These are phyloP conservation scores for Plenodomus lindquistii DNA, from an alignment of 2,329 filamentous ascomycete genomes.

Conservation along the genomic window DNA sequence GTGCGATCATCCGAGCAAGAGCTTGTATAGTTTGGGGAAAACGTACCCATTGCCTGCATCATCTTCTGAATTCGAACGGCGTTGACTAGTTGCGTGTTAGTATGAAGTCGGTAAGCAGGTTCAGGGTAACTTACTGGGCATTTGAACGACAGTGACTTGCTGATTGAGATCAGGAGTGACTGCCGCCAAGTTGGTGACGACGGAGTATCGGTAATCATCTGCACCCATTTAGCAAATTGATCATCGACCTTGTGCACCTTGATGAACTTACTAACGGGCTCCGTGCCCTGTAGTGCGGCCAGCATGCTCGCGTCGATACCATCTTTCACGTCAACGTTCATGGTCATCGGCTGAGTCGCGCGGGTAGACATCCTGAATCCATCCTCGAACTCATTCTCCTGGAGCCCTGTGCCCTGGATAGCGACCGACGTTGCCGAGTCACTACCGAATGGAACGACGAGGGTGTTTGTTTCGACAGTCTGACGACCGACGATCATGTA, in stretches of 20 bases:
- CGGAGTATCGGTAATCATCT: slow-evolving; percentile 44
- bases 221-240: neutral
- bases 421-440: slow-evolving; percentile 30
- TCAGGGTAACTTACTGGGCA: slow-evolving; percentile 35
- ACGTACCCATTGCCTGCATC: slow-evolving; percentile 37
- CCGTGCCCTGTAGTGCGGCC: slow-evolving; percentile 34
- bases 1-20: too few relatives aligned
- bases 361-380: slow-evolving; percentile 44
- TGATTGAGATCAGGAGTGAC: slow-evolving; percentile 41
- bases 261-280: slow-evolving; percentile 32
- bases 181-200: slow-evolving; percentile 38
- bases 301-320: slow-evolving; percentile 41
- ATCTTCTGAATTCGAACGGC: slow-evolving; percentile 41
- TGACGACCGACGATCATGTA: slow-evolving; percentile 45
- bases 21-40: too few relatives aligned
- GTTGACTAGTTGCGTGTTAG: slow-evolving; percentile 35
- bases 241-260: neutral
- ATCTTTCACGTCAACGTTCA: slow-evolving; percentile 43
- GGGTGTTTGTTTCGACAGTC: slow-evolving; percentile 40
- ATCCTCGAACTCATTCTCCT: slow-evolving; percentile 45
- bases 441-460: slow-evolving; percentile 39
- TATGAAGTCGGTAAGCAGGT: neutral
- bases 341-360: slow-evolving; percentile 41
- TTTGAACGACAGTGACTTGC: slow-evolving; percentile 43
- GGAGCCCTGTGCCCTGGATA: slow-evolving; percentile 41